These are phyloP conservation scores for Lentinula sp. DNA, from an alignment of 768 basidiomycete species.

Conservation along the genomic window DNA sequence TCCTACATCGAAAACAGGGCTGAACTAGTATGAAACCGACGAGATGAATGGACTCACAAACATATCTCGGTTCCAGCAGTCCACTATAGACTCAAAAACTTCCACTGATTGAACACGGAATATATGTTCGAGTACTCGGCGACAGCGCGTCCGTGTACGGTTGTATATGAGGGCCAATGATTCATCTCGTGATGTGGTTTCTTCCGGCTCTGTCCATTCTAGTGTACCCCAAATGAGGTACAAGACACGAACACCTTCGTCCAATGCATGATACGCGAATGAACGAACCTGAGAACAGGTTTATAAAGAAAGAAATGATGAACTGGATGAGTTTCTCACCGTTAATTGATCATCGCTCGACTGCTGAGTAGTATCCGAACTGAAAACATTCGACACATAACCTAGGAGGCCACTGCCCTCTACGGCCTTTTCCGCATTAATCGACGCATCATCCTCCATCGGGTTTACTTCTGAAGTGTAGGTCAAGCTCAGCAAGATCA, in stretches of 20 bases:
- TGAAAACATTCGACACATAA: constrained; percentile 89
- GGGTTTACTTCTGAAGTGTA: constrained; percentile 43
- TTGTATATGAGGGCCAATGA: constrained; percentile 61
- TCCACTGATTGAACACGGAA: constrained; percentile 78
- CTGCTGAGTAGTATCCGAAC: constrained; percentile 51
- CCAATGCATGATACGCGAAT: constrained; percentile 70
- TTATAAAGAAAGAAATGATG: not conserved
- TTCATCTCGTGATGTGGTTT: constrained; percentile 56
- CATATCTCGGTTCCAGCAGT: constrained; percentile 69
- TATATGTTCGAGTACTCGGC: constrained; percentile 77
- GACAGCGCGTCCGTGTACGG: constrained; percentile 63
- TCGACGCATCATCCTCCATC: constrained; percentile 50
- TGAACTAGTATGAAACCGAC: constrained; percentile 2
- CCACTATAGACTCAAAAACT: constrained; percentile 77
- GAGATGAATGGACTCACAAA: constrained; percentile 28
- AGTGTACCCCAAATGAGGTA: constrained; percentile 70
- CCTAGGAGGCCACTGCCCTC: constrained; percentile 73
- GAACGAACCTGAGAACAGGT: constrained; percentile 48
- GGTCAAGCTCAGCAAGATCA: constrained; percentile 68
- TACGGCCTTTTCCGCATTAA: constrained; percentile 43
- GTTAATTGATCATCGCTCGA: constrained; percentile 49
- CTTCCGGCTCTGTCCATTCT: constrained; percentile 38
- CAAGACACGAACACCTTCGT: constrained; percentile 76
- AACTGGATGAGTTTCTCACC: constrained; percentile 30
- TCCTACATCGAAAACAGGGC: constrained; percentile 21